These are phyloP conservation scores for Pseudocercospora eumusae DNA, from an alignment of 2,329 filamentous ascomycete species.

Conservation along the genomic window DNA sequence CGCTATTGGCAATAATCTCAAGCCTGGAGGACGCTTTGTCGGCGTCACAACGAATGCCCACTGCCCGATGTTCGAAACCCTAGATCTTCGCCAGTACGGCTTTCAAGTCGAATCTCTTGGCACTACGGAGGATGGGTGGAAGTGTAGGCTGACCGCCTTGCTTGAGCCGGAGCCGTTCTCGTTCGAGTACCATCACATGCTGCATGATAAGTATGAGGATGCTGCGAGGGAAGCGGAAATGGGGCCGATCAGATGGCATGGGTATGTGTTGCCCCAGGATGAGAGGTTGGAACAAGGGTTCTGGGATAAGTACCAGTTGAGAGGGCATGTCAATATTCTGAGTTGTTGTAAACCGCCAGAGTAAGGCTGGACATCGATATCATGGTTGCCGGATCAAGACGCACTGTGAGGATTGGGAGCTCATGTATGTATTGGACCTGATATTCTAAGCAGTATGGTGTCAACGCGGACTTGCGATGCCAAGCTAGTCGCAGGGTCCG, in stretches of 20 bases:
- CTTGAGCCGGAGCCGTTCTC: not conserved
- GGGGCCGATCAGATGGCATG: conserved; percentile 16
- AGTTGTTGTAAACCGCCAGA: conserved; percentile 12
- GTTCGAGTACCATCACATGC: not conserved
- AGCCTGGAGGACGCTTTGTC: conserved; percentile 16
- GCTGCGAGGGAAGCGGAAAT: conserved; percentile 23
- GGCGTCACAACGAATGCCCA: conserved; percentile 8
- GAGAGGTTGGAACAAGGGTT: conserved; percentile 16
- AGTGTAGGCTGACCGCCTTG: conserved; percentile 1
- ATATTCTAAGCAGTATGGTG: too few species aligned
- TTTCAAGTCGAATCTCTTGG: not conserved
- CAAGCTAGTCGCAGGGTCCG: too few species aligned
- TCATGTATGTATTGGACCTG: too few species aligned
- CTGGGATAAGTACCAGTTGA: conserved; percentile 22
- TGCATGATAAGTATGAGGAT: conserved; percentile 12
- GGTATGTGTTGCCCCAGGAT: conserved; percentile 18
- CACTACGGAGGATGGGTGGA: conserved; percentile 3
- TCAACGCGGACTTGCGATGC: too few species aligned
- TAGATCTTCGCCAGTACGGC: conserved; percentile 1
- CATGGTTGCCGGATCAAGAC: too few species aligned
- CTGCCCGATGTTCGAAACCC: not conserved
- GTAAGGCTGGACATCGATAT: not conserved
- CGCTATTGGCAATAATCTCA: conserved; percentile 6
- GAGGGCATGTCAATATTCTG: conserved; percentile 18
- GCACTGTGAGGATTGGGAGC: too few species aligned